Evolutionary conservation across 805 yeast species (phyloP), one percentile per base, ranked within the genome.

Genomic region (Ogataea degrootiae): DNA sequence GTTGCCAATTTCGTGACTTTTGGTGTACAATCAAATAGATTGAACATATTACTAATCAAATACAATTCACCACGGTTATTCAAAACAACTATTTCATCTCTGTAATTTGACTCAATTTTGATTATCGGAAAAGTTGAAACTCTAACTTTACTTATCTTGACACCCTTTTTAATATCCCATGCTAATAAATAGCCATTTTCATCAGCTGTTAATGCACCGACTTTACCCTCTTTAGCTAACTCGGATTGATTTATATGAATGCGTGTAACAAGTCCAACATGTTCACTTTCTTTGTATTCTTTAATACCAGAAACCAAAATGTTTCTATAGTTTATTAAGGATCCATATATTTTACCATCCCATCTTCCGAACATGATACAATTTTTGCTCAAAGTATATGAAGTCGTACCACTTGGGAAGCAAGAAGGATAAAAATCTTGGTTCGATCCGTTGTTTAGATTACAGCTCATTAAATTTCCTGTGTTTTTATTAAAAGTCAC

Each of bases 201-300:
- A 50, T 66, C 69, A 2, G 63, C 65, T 11, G 68, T 53, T 38
- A 67, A 54, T 2, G 64, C 60, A 23, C 67, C 67, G 16, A 63
- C 53, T 34, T 46, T 53, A 15, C 63, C 65, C 17, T 53, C 51
- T 42, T 61, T 65, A 1, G 57, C 60, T 29, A 60, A 39, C 17
- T 53, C 52, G 7, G 50, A 49, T 21, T 47, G 43, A 31, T 52
- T 52, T 26, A 59, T 57, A 42, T 48, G 46, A 6, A 55, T 51
- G 21, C 58, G 48, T 4, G 65, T 63, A 3, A 63, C 54, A 54
- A 55, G 50, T 16, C 58, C 58, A 11, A 34, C 41, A 50, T 60
- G 67, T 11, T 47, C 42, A 6, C 41, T 36, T 8, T 49, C 48
- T 22, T 53, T 38, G 33, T 52, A 57, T 43, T 54, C 56, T 39